Conservation (phyloP, 1,284 basidiomycete genomes). For the Ustilago sp. region DNA sequence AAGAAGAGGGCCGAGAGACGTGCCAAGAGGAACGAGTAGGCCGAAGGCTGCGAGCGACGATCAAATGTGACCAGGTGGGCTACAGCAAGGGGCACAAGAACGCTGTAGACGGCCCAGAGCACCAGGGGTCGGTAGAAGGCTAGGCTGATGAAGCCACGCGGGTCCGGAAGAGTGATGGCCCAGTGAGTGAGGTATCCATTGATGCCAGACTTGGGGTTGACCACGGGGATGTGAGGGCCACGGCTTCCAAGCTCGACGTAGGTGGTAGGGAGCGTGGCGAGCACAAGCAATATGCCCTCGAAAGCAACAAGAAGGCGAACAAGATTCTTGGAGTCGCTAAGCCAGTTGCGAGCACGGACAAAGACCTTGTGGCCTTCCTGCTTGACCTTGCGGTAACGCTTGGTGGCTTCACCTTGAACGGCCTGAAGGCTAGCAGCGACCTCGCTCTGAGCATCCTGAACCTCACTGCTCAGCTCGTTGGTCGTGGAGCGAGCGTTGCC, state of each 20-base stretch:
- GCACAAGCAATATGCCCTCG: constrained; percentile 55
- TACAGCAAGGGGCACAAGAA: constrained; percentile 51
- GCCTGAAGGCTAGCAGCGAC: constrained; percentile 44
- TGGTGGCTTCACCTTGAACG: constrained; percentile 41
- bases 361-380: constrained; percentile 42
- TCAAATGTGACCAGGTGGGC: constrained; percentile 62
- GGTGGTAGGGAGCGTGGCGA: constrained; percentile 53
- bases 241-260: constrained; percentile 50
- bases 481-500: constrained; percentile 51
- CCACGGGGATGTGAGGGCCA: constrained; percentile 43
- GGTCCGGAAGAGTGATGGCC: constrained; percentile 53
- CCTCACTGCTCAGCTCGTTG: constrained; percentile 42
- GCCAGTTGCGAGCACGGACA: constrained; percentile 41
- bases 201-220: constrained; percentile 51
- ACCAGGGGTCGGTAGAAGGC: constrained; percentile 56
- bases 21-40: constrained; percentile 54
- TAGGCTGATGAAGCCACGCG: constrained; percentile 39
- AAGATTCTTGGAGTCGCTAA: constrained; percentile 57
- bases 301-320: constrained; percentile 51
- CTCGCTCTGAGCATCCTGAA: constrained; percentile 50
- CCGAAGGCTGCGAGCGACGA: constrained; percentile 51
- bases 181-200: constrained; percentile 54
- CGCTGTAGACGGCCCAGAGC: constrained; percentile 59
- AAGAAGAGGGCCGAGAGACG: constrained; percentile 58
- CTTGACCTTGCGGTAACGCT: constrained; percentile 42